Base-by-base conservation (phyloP, 2,329 filamentous ascomycete genomes). In the Fusarium vanettenii region DNA sequence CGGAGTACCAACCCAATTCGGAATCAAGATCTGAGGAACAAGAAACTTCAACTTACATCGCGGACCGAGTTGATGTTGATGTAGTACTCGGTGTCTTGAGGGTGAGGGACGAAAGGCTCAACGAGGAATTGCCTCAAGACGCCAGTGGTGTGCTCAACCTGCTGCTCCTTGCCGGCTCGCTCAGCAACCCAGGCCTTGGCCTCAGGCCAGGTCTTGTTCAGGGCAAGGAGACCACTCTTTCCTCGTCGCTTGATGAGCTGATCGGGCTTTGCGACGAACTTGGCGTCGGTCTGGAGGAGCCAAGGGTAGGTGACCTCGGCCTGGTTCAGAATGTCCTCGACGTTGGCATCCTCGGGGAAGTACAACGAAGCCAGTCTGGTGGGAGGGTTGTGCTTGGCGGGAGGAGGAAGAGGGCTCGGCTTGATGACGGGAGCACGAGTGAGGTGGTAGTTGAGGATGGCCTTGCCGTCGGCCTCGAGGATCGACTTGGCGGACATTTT, bases 361-460 rank as follows among this genome's bases (percentile, higher is more conserved):
- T 96, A 89, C 84, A 99, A 91, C 77, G 94, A 95, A 68, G 96
- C 96, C 81, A 98, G 92, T 87, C 94, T 96, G 80, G 95, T 88
- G 73, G 97, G 92, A 79, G 97, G 88, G 89, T 98, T 98, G 92
- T 99, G 97, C 85, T 91, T 97, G 76, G 93, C 86, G 76, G 94
- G 89, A 78, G 90, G 84, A 79, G 95, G 94, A 67, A 98, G 95
- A 87, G 97, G 95, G 82, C 95, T 96, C 79, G 96, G 94, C 93
- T 98, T 98, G 92, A 99, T 98, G 85, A 97, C 93, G 78, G 95
- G 93, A 80, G 97, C 95, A 84, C 97, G 94, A 81, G 97, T 98
- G 87, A 99, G 95, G 90, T 98, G 97, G 91, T 98, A 99, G 94
- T 98, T 98, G 91, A 99, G 91, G 89, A 99, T 98, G 91, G 97